Conservation (phyloP, 371 early-diverging fungal species). For the Actinomortierella wolfii region DNA sequence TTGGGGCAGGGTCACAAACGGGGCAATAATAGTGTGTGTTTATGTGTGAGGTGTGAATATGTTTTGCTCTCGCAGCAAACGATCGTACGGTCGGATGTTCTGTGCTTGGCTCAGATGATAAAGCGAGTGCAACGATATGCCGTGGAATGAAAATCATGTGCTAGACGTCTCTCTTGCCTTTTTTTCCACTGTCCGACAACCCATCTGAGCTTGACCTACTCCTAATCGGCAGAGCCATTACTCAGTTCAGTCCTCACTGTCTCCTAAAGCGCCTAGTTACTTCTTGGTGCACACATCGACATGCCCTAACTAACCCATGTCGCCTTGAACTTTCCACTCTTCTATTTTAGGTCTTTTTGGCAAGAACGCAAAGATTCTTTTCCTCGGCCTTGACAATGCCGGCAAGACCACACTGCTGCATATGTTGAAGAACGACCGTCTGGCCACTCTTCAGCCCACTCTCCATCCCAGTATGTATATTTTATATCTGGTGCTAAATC, state of each 20-base stretch:
- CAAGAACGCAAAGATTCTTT: conserved; percentile 98
- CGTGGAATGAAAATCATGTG: not conserved
- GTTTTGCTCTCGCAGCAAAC: too few species aligned
- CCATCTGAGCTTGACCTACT: not conserved
- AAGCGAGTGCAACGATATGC: too few species aligned
- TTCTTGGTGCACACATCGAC: too few species aligned
- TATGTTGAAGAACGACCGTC: conserved; percentile 98
- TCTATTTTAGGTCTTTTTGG: conserved; percentile 84
- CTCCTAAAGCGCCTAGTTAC: not conserved
- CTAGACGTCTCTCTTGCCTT: too few species aligned
- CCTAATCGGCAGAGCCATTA: not conserved
- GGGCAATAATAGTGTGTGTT: too few species aligned
- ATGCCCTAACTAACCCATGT: too few species aligned
- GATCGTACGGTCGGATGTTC: too few species aligned
- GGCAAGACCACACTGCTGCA: conserved; percentile 99
- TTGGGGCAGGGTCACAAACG: too few species aligned
- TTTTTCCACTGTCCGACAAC: not conserved
- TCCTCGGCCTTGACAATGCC: conserved; percentile 99
- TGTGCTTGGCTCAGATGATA: too few species aligned
- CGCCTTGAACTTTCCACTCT: not conserved
- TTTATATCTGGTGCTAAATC: not conserved
- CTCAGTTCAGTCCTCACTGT: not conserved
- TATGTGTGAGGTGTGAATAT: too few species aligned
- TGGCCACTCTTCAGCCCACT: conserved; percentile 97
- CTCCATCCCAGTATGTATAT: conserved; percentile 93